Conservation (phyloP, 176 grass and related monocot genomes). For the Miscanthus lutarioriparius region DNA sequence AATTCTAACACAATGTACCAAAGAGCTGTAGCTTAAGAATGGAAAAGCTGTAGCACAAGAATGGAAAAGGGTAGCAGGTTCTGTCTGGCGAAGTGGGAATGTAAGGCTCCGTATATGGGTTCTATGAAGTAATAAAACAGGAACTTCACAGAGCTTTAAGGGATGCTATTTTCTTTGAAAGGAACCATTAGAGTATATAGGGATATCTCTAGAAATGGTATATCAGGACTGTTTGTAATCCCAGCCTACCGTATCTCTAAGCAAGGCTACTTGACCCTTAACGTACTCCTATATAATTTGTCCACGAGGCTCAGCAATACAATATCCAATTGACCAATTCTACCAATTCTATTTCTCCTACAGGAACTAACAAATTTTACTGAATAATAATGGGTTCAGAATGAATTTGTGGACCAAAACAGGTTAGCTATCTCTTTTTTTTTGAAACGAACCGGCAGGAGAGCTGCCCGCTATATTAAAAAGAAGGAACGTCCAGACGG, state of each 20-base stretch:
- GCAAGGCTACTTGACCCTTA: background rate
- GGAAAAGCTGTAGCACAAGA: background rate
- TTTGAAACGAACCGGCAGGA: too few species aligned
- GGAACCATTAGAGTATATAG: background rate
- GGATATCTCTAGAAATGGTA: background rate
- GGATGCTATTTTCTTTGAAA: background rate
- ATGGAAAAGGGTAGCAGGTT: slow-evolving; percentile 2
- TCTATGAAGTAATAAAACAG: slow-evolving; percentile 11
- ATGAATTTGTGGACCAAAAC: background rate
- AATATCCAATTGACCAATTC: background rate
- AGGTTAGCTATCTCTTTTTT: background rate
- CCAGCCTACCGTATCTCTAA: too few species aligned
- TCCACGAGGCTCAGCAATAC: background rate
- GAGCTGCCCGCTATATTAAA: too few species aligned
- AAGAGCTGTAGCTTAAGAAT: slow-evolving; percentile 11
- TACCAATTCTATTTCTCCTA: background rate
- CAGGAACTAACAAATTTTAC: background rate
- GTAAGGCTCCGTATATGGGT: background rate
- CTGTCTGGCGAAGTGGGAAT: background rate
- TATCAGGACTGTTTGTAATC: background rate
- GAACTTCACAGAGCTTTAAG: background rate
- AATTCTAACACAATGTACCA: background rate
- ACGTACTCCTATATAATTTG: background rate
- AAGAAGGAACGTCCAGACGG: too few species aligned
- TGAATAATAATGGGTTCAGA: background rate